These are phyloP conservation scores for Dryas integrifolia DNA, from an alignment of 331 rosid genomes.

Conservation along the genomic window DNA sequence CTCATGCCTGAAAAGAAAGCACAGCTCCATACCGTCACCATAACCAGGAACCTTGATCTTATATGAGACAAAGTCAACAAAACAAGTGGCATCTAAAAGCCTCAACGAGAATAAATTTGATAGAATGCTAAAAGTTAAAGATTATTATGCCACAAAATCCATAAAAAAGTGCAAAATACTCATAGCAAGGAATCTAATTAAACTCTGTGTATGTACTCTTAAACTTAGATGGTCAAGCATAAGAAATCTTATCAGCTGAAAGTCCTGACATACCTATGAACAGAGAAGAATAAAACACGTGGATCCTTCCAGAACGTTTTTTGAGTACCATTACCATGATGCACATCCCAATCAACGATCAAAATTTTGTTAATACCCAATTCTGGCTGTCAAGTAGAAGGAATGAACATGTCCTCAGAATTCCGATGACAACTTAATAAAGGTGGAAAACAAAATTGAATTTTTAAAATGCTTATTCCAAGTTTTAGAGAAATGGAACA, in stretches of 20 bases:
- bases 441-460: background rate
- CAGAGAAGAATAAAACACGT: slow-evolving; percentile 89
- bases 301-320: slow-evolving; percentile 85
- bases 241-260: slow-evolving; percentile 13
- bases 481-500: background rate
- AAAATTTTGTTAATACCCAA: slow-evolving; percentile 66
- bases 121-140: background rate
- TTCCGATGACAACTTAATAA: background rate
- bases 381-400: slow-evolving; percentile 65
- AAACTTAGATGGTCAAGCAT: background rate
- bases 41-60: slow-evolving; percentile 13
- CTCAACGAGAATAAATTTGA: slow-evolving; percentile 1
- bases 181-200: background rate
- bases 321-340: slow-evolving; percentile 97
- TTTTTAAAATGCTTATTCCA: background rate
- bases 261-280: slow-evolving; percentile 64
- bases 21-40: slow-evolving; percentile 27
- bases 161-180: background rate
- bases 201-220: background rate
- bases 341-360: slow-evolving; percentile 97
- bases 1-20: slow-evolving; percentile 66
- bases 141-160: background rate
- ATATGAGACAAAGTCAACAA: slow-evolving; percentile 9
- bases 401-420: slow-evolving; percentile 21
- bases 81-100: slow-evolving; percentile 12